A percentile compares a stretch with the other conserved stretches of the same genome.
Evolutionary conservation across 768 basidiomycete genomes (phyloP).

Genomic region (Candolleomyces eurysporus): DNA sequence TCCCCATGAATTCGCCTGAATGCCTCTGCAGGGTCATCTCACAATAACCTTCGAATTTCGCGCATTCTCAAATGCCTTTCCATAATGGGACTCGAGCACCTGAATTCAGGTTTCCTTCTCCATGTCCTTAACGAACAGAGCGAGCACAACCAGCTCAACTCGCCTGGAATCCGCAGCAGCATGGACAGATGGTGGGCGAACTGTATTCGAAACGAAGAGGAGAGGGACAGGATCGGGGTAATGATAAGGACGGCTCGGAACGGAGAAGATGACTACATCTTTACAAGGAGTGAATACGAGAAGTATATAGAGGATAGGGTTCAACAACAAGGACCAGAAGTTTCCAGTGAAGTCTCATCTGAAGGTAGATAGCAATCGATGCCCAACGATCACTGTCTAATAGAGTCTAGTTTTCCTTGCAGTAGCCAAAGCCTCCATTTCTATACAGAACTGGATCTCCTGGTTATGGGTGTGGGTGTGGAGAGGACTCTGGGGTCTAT

Average conservation of each 20-base stretch:
- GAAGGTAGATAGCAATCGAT: slow-evolving; percentile 5
- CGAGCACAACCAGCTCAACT: slow-evolving; percentile 50
- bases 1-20: neutral
- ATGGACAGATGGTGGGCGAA: slow-evolving; percentile 83
- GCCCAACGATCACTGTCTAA: neutral
- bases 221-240: slow-evolving; percentile 54
- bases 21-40: slow-evolving; percentile 48
- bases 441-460: neutral
- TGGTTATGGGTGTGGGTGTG: neutral
- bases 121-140: slow-evolving; percentile 72
- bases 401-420: neutral
- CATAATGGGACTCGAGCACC: slow-evolving; percentile 62
- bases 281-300: slow-evolving; percentile 60
- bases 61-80: slow-evolving; percentile 76
- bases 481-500: neutral
- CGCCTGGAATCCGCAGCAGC: slow-evolving; percentile 47
- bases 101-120: slow-evolving; percentile 66
- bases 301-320: slow-evolving; percentile 38
- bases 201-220: slow-evolving; percentile 61
- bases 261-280: slow-evolving; percentile 38
- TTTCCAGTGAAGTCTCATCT: slow-evolving; percentile 6
- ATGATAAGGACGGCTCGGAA: slow-evolving; percentile 50
- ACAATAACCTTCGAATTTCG: slow-evolving; percentile 76
- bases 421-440: neutral
- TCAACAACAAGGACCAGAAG: slow-evolving; percentile 3